Evolutionary conservation across 2,329 filamentous ascomycete species (phyloP), one percentile per base, ranked within the genome.

Genomic region (Blumeria graminis): DNA sequence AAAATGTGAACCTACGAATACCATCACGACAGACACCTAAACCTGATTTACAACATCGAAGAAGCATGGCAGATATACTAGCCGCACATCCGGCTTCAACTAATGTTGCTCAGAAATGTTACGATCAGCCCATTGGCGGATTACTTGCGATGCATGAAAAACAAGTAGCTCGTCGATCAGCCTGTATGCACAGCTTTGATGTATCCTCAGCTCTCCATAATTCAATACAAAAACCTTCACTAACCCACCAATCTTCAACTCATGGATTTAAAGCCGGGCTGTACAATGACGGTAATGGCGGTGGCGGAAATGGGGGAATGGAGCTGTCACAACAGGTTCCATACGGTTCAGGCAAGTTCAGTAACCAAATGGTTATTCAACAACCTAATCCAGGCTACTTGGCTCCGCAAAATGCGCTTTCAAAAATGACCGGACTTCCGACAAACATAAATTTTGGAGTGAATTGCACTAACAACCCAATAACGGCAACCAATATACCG

Each of bases 41-140:
- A 41, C 39, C 43, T 35, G 38, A 51, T 38, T 56, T 45, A 22
- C 34, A 67, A 14, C 65, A 67, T 54, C 67, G 70, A 57, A 68
- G 68, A 45, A 75, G 71, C 60, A 71, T 67, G 63, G 65, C 65
- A n/a, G 60, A 66, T 55, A 61, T 67, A 8, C 72, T 83, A 9
- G 70, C 75, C 58, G 71, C 72, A 1, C 74, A 78, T 61, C 77
- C 77, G 6, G 65, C 67, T 28, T 65, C 68, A 35, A 63, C 65
- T 18, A 59, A 60, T 18, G 56, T 56, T 33, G 57, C 59, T 6
- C 50, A 46, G 28, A 38, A 56, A 1, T 58, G 57, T 11, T 61
- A 62, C 33, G 54, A 62, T 18, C 63, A 61, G 53, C 63, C 62
- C 13, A 51, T 58, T 3, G 60, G 56, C 9, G 65, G 65, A 28